Conservation (phyloP, 2,329 filamentous ascomycete species). For the Massarina eburnea region DNA sequence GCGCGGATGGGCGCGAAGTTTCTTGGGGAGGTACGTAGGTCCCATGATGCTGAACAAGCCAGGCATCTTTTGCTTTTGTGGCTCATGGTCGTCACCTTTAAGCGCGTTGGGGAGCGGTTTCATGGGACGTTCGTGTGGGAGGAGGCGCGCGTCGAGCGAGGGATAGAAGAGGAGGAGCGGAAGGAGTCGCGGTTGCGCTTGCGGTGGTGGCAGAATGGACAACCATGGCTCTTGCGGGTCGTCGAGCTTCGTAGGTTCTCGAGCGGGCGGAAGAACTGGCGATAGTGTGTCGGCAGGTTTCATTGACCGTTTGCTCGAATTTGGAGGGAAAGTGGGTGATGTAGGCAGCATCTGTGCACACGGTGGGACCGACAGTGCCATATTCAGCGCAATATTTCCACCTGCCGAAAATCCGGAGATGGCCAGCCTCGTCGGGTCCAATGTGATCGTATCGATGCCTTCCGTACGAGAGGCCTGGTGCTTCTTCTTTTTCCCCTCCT, state of each 20-base stretch:
- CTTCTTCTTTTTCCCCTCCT: conserved; percentile 20
- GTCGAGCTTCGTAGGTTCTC: conserved; percentile 33
- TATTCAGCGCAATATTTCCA: conserved; percentile 52
- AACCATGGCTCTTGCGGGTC: conserved; percentile 40
- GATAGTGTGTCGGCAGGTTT: conserved; percentile 21
- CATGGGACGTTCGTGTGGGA: conserved; percentile 44
- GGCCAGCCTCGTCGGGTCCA: conserved; percentile 45
- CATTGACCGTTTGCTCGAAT: conserved; percentile 4
- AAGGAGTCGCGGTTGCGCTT: conserved; percentile 37
- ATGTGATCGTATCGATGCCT: conserved; percentile 25
- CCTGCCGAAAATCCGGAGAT: conserved; percentile 51
- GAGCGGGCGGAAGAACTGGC: conserved; percentile 30
- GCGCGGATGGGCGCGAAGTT: conserved; percentile 40
- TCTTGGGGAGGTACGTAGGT: conserved; percentile 45
- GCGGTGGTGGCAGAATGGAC: conserved; percentile 36
- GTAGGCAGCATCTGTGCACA: conserved; percentile 22
- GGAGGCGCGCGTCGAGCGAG: conserved; percentile 44
- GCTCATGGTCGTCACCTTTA: conserved; percentile 32
- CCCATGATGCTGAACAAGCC: conserved; percentile 45
- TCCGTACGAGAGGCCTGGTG: conserved; percentile 22
- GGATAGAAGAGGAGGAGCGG: conserved; percentile 49
- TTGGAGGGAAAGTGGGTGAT: conserved; percentile 13
- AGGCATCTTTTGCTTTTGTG: conserved; percentile 32
- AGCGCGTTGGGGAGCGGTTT: conserved; percentile 39
- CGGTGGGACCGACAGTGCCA: conserved; percentile 41